Conservation (phyloP, 2,329 filamentous ascomycete species). For the Colletotrichum navitas region DNA sequence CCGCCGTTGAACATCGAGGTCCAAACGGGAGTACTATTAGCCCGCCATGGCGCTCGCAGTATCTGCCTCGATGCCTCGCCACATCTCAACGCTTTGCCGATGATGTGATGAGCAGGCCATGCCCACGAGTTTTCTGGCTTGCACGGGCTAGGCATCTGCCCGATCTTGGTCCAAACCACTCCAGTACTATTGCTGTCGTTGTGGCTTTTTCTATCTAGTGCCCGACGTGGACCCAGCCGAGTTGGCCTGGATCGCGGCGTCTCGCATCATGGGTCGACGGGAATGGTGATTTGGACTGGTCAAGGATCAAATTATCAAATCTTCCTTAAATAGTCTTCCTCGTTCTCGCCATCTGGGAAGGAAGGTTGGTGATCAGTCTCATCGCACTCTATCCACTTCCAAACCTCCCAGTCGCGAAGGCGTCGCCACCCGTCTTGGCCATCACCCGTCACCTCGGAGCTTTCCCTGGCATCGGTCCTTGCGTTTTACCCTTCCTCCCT, state of each 20-base stretch:
- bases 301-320: not conserved
- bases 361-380: conserved; percentile 22
- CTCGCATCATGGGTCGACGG: not conserved
- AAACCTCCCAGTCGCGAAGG: conserved; percentile 17
- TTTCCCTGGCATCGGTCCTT: conserved; percentile 22
- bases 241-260: conserved; percentile 3
- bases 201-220: conserved; percentile 1
- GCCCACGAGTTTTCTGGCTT: conserved; percentile 1
- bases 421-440: conserved; percentile 38
- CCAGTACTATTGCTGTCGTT: not conserved
- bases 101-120: not conserved
- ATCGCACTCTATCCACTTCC: conserved; percentile 14
- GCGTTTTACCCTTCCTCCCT: not conserved
- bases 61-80: not conserved
- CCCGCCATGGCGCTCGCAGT: not conserved
- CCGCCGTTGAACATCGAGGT: conserved; percentile 18
- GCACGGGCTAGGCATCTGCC: conserved; percentile 11
- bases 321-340: conserved; percentile 28
- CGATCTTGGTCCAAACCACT: not conserved
- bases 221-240: not conserved
- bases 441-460: conserved; percentile 14
- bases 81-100: not conserved
- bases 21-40: conserved; percentile 17
- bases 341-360: not conserved
- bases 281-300: not conserved